These are phyloP conservation scores for Dryas integrifolia DNA, from an alignment of 331 rosid genomes.

Conservation along the genomic window DNA sequence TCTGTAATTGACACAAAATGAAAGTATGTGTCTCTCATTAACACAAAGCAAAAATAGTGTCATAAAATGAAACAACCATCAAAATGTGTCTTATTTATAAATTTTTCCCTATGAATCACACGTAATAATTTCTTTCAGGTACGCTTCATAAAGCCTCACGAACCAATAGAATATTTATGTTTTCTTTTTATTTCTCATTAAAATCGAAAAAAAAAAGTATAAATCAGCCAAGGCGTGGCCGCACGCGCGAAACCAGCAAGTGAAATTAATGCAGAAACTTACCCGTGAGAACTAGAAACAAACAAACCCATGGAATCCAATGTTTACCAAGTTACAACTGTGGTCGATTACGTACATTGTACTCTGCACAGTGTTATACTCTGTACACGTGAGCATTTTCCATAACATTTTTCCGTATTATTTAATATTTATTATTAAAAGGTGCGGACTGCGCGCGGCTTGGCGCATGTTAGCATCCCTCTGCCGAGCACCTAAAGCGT, in stretches of 20 bases:
- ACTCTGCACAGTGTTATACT: neutral
- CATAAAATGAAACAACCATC: no score
- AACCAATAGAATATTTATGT: neutral
- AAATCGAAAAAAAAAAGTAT: neutral
- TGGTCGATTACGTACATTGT: neutral
- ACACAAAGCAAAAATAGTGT: no score
- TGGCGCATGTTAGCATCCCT: neutral
- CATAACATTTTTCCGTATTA: no score
- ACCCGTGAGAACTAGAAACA: neutral
- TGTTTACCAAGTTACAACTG: neutral
- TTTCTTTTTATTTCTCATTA: neutral
- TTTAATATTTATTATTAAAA: no score
- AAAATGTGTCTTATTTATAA: no score
- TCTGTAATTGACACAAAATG: no score
- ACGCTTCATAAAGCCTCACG: neutral
- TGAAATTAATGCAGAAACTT: neutral
- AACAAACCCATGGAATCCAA: slow-evolving; percentile 1
- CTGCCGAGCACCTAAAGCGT: neutral
- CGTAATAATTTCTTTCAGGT: no score
- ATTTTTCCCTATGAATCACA: no score
- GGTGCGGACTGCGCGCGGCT: slow-evolving; percentile 9
- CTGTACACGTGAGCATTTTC: no score
- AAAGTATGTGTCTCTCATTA: no score
- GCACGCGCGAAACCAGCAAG: neutral
- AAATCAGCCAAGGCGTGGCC: neutral